Conservation (phyloP, 108 stramenopile species). For the Discostella pseudostelligera region DNA sequence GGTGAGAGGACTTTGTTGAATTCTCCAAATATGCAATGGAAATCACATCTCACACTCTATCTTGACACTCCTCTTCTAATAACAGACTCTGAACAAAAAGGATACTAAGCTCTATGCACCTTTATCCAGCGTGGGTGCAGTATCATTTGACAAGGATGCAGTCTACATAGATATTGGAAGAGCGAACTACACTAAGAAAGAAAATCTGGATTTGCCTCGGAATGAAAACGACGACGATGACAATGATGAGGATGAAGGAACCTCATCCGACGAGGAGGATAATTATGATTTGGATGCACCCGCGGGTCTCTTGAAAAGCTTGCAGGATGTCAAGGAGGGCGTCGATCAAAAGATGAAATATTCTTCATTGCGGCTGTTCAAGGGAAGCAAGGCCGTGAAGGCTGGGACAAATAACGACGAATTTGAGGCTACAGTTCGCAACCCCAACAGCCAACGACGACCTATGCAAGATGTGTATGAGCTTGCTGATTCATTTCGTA, state of each 20-base stretch:
- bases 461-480: slow-evolving; percentile 34
- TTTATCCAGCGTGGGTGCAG: slow-evolving; percentile 89
- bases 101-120: slow-evolving; percentile 95
- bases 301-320: slow-evolving; percentile 73
- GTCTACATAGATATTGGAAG: slow-evolving; percentile 96
- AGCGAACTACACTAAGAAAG: slow-evolving; percentile 86
- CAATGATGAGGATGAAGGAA: slow-evolving; percentile 26
- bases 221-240: slow-evolving; percentile 22
- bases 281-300: slow-evolving; percentile 50
- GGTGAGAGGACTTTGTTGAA: slow-evolving; percentile 10
- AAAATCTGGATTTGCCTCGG: slow-evolving; percentile 54
- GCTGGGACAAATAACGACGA: slow-evolving; percentile 49
- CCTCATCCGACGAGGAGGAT: slow-evolving; percentile 31
- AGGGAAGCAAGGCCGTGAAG: slow-evolving; percentile 63
- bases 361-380: slow-evolving; percentile 81
- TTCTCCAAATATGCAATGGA: background rate
- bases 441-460: slow-evolving; percentile 14
- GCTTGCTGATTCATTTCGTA: slow-evolving; percentile 41
- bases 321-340: slow-evolving; percentile 87
- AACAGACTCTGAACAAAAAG: slow-evolving; percentile 79
- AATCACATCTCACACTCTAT: background rate
- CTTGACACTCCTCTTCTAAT: background rate
- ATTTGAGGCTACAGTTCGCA: slow-evolving; percentile 29
- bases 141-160: slow-evolving; percentile 93
- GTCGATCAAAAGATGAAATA: slow-evolving; percentile 88